Evolutionary conservation across 139 green algal species (phyloP).

Genomic region (Tetraselmis chui): DNA sequence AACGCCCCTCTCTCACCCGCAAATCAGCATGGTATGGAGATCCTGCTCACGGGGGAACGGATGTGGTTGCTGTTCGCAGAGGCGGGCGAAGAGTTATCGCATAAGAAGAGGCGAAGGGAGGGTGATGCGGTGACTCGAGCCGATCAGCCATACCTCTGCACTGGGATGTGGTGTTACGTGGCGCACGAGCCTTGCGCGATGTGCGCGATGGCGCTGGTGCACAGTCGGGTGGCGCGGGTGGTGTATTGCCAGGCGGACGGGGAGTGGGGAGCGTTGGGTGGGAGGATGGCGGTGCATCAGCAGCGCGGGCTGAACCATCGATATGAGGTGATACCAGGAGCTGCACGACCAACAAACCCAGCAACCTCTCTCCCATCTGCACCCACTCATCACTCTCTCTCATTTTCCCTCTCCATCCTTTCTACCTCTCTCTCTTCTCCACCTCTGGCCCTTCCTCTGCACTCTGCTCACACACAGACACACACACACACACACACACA

Average conservation of each 20-base stretch:
- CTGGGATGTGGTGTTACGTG: slow-evolving; percentile 81
- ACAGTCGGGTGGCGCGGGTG: slow-evolving; percentile 70
- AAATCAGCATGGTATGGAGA: background rate
- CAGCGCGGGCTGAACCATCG: slow-evolving; percentile 77
- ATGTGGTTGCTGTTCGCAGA: background rate
- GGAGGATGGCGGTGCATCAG: slow-evolving; percentile 43
- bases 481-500: too few species aligned
- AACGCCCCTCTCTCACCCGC: background rate
- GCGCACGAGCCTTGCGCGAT: slow-evolving; percentile 86
- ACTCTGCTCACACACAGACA: too few species aligned
- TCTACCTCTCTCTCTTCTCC: too few species aligned
- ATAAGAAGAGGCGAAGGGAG: background rate
- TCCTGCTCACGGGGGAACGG: background rate
- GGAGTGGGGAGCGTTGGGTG: slow-evolving; percentile 43
- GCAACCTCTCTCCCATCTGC: too few species aligned
- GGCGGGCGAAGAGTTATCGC: too few species aligned
- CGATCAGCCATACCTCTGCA: slow-evolving; percentile 84
- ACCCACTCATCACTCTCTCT: too few species aligned
- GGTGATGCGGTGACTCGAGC: background rate
- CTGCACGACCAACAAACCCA: too few species aligned
- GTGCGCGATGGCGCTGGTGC: slow-evolving; percentile 91
- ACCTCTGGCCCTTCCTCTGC: too few species aligned
- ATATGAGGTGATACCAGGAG: slow-evolving; percentile 68
- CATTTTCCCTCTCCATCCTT: too few species aligned
- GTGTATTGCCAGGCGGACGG: slow-evolving; percentile 46